Conservation (phyloP, 2,329 filamentous ascomycete species). For the Colletotrichum coccodes region DNA sequence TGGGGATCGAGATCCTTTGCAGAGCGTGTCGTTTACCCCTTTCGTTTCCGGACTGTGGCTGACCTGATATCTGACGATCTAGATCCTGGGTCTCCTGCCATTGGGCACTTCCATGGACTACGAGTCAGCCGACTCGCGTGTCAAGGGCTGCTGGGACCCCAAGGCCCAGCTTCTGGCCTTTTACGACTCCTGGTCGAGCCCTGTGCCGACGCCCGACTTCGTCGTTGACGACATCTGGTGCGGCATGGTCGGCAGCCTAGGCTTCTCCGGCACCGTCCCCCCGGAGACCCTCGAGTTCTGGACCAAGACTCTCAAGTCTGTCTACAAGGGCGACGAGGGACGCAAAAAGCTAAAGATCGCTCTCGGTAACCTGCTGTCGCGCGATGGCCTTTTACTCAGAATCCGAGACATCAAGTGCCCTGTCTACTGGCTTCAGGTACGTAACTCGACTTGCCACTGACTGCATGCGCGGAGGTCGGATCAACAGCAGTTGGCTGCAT, state of each 20-base stretch:
- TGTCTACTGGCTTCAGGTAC: conserved; percentile 63
- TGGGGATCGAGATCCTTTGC: not conserved
- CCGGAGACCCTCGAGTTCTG: conserved; percentile 54
- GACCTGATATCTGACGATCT: not conserved
- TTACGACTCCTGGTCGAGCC: conserved; percentile 52
- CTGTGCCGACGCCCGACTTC: conserved; percentile 55
- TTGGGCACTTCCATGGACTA: conserved; percentile 64
- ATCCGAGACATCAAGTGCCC: conserved; percentile 59
- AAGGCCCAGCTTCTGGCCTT: conserved; percentile 52
- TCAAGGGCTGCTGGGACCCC: conserved; percentile 61
- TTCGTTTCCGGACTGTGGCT: not conserved
- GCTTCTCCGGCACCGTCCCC: conserved; percentile 54
- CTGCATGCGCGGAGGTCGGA: conserved; percentile 11
- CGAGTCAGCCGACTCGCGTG: conserved; percentile 57
- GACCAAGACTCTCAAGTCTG: conserved; percentile 53
- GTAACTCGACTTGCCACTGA: conserved; percentile 22
- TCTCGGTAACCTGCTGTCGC: conserved; percentile 53
- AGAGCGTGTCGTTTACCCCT: not conserved
- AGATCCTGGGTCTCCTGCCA: conserved; percentile 59
- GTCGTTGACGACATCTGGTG: conserved; percentile 58
- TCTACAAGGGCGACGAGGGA: conserved; percentile 61
- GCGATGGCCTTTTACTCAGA: conserved; percentile 59
- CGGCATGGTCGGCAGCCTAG: conserved; percentile 54
- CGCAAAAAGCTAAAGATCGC: conserved; percentile 59
- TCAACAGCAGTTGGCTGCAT: not conserved